Evolutionary conservation across 1,139 yeast genomes (phyloP).

Genomic region (Wickerhamiella infanticola): DNA sequence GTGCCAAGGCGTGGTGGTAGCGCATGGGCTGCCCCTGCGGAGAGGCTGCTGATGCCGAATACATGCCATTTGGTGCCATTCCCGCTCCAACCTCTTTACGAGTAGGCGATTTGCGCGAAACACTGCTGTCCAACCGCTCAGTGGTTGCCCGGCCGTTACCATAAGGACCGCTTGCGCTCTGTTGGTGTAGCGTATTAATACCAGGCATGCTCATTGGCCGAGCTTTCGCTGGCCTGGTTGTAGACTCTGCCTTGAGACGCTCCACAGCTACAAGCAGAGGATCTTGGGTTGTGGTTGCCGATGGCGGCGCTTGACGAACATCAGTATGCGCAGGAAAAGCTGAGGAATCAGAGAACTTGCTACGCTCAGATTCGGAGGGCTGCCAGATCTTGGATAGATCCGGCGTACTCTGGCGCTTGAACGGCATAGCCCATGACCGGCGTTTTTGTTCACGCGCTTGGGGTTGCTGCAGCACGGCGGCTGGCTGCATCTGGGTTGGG

Average conservation of each 20-base stretch:
- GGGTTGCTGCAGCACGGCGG: conserved; percentile 8
- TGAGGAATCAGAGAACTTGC: not conserved
- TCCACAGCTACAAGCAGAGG: conserved; percentile 46
- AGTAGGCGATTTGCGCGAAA: not conserved
- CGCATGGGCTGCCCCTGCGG: not conserved
- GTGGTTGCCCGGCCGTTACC: not conserved
- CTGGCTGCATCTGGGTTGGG: conserved; percentile 4
- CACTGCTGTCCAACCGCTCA: not conserved
- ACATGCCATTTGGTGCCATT: not conserved
- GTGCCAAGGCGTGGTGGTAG: not conserved
- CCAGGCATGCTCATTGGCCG: conserved; percentile 14
- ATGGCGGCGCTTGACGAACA: not conserved
- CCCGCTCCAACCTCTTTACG: not conserved
- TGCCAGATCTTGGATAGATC: conserved; percentile 9
- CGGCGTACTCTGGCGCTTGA: conserved; percentile 19
- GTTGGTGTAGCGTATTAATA: conserved; percentile 1
- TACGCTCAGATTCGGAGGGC: conserved; percentile 1
- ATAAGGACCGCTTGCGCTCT: not conserved
- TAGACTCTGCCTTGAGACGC: conserved; percentile 34
- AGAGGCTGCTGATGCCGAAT: conserved; percentile 3
- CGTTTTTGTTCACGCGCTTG: conserved; percentile 11
- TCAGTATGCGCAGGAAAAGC: not conserved
- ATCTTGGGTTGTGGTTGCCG: conserved; percentile 16
- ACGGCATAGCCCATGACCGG: conserved; percentile 29
- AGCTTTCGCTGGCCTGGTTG: not conserved